A percentile compares a stretch with the other conserved stretches of the same genome.
Conservation (phyloP, 305 asterid species). For the Ilex paraguariensis region DNA sequence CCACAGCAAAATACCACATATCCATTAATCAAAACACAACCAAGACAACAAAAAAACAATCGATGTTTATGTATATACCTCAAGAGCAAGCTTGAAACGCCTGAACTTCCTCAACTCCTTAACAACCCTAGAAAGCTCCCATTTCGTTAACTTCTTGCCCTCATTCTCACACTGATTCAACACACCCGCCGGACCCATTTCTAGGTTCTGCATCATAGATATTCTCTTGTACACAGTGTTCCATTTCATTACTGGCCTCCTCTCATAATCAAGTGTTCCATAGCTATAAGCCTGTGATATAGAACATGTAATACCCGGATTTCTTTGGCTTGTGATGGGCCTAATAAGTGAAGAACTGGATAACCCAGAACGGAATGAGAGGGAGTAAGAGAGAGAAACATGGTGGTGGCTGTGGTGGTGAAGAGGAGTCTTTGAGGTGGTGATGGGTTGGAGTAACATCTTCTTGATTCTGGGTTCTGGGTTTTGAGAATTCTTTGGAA, state of each 20-base stretch:
- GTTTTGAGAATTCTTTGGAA: no score
- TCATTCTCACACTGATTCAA: slow-evolving; percentile 65
- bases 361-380: slow-evolving; percentile 48
- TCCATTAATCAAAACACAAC: no score
- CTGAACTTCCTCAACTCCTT: slow-evolving; percentile 84
- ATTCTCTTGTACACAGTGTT: slow-evolving; percentile 54
- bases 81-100: slow-evolving; percentile 67
- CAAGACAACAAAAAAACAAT: no score
- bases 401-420: slow-evolving; percentile 20
- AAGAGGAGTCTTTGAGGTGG: slow-evolving; percentile 32
- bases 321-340: slow-evolving; percentile 25
- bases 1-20: no score
- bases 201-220: slow-evolving; percentile 38
- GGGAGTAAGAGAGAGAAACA: slow-evolving; percentile 25
- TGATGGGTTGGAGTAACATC: slow-evolving; percentile 60
- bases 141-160: slow-evolving; percentile 52
- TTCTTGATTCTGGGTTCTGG: not conserved
- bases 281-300: slow-evolving; percentile 46
- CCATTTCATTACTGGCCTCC: slow-evolving; percentile 55
- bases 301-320: slow-evolving; percentile 37
- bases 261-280: slow-evolving; percentile 64
- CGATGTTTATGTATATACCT: slow-evolving; percentile 33
- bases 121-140: slow-evolving; percentile 72
- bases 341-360: slow-evolving; percentile 25
- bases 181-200: slow-evolving; percentile 51